These are phyloP conservation scores for Annulohypoxylon maeteangense DNA, from an alignment of 495 filamentous ascomycete species.

Conservation along the genomic window DNA sequence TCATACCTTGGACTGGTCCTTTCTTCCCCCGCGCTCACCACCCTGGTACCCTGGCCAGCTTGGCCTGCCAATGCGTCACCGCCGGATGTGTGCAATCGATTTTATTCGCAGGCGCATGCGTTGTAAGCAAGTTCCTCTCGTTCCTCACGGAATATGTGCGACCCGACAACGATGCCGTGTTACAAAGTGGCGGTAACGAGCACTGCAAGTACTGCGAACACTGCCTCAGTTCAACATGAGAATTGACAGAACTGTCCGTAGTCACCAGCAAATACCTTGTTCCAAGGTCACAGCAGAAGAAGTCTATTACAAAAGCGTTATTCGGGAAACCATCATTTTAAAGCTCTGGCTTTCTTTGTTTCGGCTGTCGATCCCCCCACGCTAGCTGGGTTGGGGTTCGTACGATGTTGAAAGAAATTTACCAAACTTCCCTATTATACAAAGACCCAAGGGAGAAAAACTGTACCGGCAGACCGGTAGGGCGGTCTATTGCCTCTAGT, in stretches of 20 bases:
- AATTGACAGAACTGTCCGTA: neutral
- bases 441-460: neutral
- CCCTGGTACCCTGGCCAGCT: neutral
- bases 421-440: neutral
- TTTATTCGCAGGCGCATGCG: conserved; percentile 22
- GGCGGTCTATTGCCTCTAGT: conserved; percentile 25
- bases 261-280: neutral
- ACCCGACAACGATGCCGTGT: conserved; percentile 15
- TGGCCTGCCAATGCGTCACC: conserved; percentile 22
- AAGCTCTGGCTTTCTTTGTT: conserved; percentile 27
- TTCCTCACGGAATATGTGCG: conserved; percentile 13
- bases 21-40: conserved; percentile 24
- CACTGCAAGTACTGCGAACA: neutral
- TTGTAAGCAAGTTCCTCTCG: conserved; percentile 14
- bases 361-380: conserved; percentile 31
- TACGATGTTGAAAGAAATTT: conserved; percentile 7
- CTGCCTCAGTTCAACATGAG: neutral
- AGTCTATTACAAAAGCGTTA: neutral
- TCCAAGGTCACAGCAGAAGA: conserved; percentile 1
- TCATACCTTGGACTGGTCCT: neutral
- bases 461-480: conserved; percentile 13
- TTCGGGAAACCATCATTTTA: neutral
- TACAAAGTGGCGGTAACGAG: conserved; percentile 15
- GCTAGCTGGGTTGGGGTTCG: conserved; percentile 41
- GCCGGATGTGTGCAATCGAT: conserved; percentile 20